Conservation (phyloP, 352 stramenopile species). For the Phytophthora ohioensis region DNA sequence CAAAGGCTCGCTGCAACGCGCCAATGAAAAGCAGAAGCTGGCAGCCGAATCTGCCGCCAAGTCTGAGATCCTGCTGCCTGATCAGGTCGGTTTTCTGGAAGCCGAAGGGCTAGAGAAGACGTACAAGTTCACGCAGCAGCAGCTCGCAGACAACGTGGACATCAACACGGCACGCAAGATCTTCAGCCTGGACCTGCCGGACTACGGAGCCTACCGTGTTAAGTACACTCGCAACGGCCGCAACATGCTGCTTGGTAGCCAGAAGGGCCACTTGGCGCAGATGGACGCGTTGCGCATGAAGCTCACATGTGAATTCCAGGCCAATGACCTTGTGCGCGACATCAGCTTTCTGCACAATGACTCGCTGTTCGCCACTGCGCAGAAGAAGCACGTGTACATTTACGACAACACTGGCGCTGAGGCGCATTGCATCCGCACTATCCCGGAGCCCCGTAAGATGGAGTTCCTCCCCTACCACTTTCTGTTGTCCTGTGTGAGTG, state of each 20-base stretch:
- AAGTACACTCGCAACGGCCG: slow-evolving; percentile 97
- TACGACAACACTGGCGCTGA: slow-evolving; percentile 98
- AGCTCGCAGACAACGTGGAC: slow-evolving; percentile 90
- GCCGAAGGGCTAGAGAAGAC: slow-evolving; percentile 97
- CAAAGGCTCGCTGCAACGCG: slow-evolving; percentile 68
- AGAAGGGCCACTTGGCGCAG: slow-evolving; percentile 95
- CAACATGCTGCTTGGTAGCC: slow-evolving; percentile 94
- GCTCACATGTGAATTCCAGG: slow-evolving; percentile 94
- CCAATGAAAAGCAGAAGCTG: slow-evolving; percentile 84
- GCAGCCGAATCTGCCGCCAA: slow-evolving; percentile 89
- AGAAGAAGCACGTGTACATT: slow-evolving; percentile 99
- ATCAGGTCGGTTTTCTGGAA: slow-evolving; percentile 90
- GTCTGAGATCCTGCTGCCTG: slow-evolving; percentile 92
- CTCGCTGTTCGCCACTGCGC: slow-evolving; percentile 96
- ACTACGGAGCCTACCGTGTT: slow-evolving; percentile 95
- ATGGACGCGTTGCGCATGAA: slow-evolving; percentile 95
- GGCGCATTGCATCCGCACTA: slow-evolving; percentile 95
- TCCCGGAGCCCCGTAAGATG: slow-evolving; percentile 93
- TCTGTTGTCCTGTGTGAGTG: slow-evolving; percentile 96
- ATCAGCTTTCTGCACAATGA: slow-evolving; percentile 98
- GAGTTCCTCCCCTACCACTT: slow-evolving; percentile 99
- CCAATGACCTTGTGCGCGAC: slow-evolving; percentile 95
- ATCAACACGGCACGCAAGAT: slow-evolving; percentile 96
- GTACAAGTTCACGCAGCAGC: slow-evolving; percentile 95
- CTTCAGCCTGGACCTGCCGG: slow-evolving; percentile 93